Percentiles rank a stretch among this genome's conserved stretches.
These are phyloP conservation scores for Termitomyces sp. DNA, from an alignment of 768 basidiomycete species.

Conservation along the genomic window DNA sequence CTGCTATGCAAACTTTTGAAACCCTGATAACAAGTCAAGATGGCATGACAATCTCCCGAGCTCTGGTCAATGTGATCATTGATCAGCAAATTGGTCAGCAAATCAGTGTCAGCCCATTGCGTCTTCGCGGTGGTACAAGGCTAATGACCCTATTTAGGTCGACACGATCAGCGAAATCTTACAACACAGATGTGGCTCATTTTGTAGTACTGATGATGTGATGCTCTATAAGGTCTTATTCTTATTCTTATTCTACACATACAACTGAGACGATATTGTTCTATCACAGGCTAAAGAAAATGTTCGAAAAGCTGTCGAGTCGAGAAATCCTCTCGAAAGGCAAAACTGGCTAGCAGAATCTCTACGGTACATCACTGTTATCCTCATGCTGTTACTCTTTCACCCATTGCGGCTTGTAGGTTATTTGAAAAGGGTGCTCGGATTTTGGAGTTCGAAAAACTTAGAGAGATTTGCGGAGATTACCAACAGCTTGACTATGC, in stretches of 20 bases:
- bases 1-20: conserved; percentile 74
- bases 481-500: conserved; percentile 83
- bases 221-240: conserved; percentile 84
- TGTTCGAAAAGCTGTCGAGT: conserved; percentile 83
- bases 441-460: conserved; percentile 76
- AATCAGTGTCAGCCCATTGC: conserved; percentile 63
- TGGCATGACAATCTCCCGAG: conserved; percentile 84
- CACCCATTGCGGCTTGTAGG: conserved; percentile 31
- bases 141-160: conserved; percentile 48
- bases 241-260: neutral
- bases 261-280: neutral
- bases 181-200: conserved; percentile 92
- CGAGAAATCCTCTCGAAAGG: conserved; percentile 65
- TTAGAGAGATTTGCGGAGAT: conserved; percentile 84
- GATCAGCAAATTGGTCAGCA: conserved; percentile 98
- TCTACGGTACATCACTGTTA: conserved; percentile 51
- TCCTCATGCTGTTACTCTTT: neutral
- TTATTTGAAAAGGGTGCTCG: conserved; percentile 86
- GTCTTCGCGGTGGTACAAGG: neutral
- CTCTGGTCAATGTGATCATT: conserved; percentile 91
- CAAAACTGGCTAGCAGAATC: conserved; percentile 84
- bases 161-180: conserved; percentile 95
- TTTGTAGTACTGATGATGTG: conserved; percentile 98
- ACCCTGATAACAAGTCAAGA: conserved; percentile 80
- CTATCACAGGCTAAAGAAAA: conserved; percentile 80